Evolutionary conservation across 108 stramenopile species (phyloP).

Genomic region (Ochromonas danica): DNA sequence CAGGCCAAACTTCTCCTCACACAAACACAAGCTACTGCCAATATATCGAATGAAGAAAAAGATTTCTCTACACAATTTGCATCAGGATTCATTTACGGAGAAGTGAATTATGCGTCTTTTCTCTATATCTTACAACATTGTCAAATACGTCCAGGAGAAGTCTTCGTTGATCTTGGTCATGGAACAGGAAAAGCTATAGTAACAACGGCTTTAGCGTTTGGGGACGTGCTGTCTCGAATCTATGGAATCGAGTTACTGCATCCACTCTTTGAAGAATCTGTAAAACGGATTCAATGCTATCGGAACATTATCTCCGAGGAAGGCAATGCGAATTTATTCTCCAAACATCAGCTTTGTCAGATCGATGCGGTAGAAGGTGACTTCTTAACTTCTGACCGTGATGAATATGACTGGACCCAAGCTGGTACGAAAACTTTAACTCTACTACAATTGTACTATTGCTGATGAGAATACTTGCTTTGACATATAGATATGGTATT

Average conservation of each 20-base stretch:
- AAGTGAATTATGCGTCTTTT: conserved; percentile 16
- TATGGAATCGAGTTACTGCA: conserved; percentile 19
- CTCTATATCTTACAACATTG: neutral
- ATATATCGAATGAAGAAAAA: no score
- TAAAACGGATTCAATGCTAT: neutral
- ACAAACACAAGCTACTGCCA: no score
- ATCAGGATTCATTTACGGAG: conserved; percentile 26
- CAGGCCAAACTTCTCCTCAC: no score
- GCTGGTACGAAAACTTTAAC: neutral
- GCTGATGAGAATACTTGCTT: neutral
- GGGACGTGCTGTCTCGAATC: neutral
- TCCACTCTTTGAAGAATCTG: neutral
- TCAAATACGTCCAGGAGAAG: neutral
- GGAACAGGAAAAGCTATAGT: conserved; percentile 31
- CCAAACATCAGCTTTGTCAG: neutral
- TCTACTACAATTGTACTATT: neutral
- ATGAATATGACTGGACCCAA: conserved; percentile 11
- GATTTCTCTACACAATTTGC: no score
- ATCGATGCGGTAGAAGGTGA: no score
- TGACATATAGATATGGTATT: conserved; percentile 33
- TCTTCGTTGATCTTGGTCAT: conserved; percentile 17
- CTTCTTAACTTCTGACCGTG: neutral
- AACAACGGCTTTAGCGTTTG: neutral
- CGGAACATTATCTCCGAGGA: neutral
- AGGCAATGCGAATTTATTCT: neutral